phyloP scores from a whole-genome alignment of 2,329 filamentous ascomycete species.

The Claviceps cyperi region DNA sequence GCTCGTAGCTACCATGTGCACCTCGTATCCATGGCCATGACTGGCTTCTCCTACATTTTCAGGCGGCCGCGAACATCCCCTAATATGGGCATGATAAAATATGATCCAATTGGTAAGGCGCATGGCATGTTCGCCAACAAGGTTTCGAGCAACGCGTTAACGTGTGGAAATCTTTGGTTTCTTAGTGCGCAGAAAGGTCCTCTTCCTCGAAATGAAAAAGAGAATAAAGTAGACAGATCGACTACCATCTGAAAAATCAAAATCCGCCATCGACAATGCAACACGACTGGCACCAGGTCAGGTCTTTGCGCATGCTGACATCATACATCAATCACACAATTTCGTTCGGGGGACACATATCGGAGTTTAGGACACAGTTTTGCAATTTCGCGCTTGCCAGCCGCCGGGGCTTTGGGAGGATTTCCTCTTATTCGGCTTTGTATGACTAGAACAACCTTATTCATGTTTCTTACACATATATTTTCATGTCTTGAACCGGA shows the following conservation, averaged over 20 bases:
- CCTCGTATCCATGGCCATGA: slow-evolving; percentile 96
- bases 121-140: neutral
- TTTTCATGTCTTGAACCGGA: neutral
- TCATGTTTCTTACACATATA: neutral
- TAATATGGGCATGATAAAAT: slow-evolving; percentile 95
- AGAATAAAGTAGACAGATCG: slow-evolving; percentile 38
- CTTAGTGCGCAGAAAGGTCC: slow-evolving; percentile 83
- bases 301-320: neutral
- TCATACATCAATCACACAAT: slow-evolving; percentile 15
- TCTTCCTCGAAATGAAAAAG: slow-evolving; percentile 89
- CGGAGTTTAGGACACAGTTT: slow-evolving; percentile 16
- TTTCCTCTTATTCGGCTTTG: neutral
- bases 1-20: slow-evolving; percentile 86
- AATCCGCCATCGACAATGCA: neutral
- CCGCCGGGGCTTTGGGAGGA: neutral
- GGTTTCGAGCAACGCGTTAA: neutral
- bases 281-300: neutral
- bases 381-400: neutral
- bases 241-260: neutral
- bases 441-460: neutral
- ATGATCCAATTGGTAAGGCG: slow-evolving; percentile 76
- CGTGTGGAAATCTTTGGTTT: neutral
- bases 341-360: slow-evolving; percentile 9
- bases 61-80: slow-evolving; percentile 64
- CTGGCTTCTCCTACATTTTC: slow-evolving; percentile 91